Conservation (phyloP, 495 filamentous ascomycete genomes). For the Hyaloscypha variabilis region DNA sequence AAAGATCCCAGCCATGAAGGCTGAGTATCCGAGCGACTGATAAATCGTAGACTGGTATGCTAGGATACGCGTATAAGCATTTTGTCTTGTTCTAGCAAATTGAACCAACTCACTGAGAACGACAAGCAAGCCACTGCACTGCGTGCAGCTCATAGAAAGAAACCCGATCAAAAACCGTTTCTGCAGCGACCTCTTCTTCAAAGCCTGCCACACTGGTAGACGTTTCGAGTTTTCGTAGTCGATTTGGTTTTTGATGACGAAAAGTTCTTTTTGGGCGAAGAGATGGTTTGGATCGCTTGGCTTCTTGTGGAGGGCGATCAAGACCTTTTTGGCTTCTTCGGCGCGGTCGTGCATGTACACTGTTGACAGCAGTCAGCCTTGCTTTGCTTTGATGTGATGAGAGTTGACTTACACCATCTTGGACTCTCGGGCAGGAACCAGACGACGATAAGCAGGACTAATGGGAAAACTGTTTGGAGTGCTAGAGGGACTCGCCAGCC, state of each 20-base stretch:
- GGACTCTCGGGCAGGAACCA: neutral
- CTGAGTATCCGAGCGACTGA: neutral
- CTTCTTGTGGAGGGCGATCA: slow-evolving; percentile 4
- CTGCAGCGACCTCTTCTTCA: slow-evolving; percentile 4
- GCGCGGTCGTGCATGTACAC: slow-evolving; percentile 5
- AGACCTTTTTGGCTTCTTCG: neutral
- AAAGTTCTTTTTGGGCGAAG: slow-evolving; percentile 1
- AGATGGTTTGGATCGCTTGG: neutral
- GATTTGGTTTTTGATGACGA: neutral
- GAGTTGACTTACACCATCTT: neutral
- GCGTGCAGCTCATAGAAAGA: neutral
- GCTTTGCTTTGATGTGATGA: neutral
- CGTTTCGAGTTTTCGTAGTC: neutral
- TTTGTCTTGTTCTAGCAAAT: neutral
- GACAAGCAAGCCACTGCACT: neutral
- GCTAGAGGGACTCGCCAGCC: neutral
- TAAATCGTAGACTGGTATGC: neutral
- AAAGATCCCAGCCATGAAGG: neutral
- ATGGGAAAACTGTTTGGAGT: neutral
- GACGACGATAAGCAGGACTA: neutral
- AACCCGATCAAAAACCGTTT: neutral
- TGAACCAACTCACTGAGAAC: neutral
- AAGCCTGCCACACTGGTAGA: neutral
- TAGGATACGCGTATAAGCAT: neutral
- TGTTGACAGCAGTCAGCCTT: neutral